Evolutionary conservation across 163 green algal species (phyloP).

Genomic region (Coccomyxa subellipsoidea): DNA sequence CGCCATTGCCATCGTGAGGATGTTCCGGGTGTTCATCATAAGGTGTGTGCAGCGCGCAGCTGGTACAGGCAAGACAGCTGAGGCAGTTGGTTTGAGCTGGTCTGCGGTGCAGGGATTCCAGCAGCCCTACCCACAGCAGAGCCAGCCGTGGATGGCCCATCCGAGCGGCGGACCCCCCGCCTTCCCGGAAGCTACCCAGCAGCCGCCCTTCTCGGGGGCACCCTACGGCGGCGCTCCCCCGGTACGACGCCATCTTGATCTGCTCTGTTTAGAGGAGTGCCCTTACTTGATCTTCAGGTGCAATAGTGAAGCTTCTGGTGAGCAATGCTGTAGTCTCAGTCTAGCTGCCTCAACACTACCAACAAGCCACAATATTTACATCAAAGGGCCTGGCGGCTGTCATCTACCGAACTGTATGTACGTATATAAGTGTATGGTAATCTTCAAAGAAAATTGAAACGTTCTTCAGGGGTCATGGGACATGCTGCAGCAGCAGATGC

Average conservation of each 20-base stretch:
- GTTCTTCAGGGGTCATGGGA: background rate
- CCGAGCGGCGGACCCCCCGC: background rate
- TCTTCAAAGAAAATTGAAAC: too few species aligned
- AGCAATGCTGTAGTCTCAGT: too few species aligned
- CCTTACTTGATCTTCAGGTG: too few species aligned
- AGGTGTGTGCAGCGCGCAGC: background rate
- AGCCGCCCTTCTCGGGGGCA: background rate
- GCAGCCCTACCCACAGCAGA: background rate
- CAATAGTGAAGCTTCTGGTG: too few species aligned
- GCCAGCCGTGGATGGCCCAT: background rate
- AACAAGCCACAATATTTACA: too few species aligned
- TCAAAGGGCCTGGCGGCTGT: too few species aligned
- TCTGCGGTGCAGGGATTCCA: background rate
- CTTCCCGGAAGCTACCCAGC: background rate
- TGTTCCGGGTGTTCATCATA: background rate
- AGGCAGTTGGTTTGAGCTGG: too few species aligned
- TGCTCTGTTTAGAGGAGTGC: too few species aligned
- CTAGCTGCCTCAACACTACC: too few species aligned
- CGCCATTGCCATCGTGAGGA: background rate
- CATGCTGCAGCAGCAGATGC: constrained; percentile 5
- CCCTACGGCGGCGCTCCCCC: background rate
- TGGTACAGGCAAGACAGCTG: too few species aligned
- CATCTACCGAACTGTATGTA: too few species aligned
- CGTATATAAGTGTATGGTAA: too few species aligned
- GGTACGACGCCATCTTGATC: background rate